A percentile compares a stretch with the other conserved stretches of the same genome.
Evolutionary conservation across 306 rosid species (phyloP).

Genomic region (Castanea sativa): DNA sequence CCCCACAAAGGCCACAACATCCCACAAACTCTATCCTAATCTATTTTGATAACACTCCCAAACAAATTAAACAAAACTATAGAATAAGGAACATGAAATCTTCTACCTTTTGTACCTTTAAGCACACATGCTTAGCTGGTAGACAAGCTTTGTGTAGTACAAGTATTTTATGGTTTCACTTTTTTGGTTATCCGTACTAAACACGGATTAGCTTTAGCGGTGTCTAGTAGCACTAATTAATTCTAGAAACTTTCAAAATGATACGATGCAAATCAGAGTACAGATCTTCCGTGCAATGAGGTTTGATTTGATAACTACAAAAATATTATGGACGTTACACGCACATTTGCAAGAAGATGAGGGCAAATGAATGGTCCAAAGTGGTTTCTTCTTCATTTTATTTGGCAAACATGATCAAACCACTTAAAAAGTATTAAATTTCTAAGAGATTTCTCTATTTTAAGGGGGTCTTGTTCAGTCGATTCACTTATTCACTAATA

Average conservation of each 20-base stretch:
- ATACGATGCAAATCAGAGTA: conserved; percentile 4
- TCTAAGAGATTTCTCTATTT: too few relatives aligned
- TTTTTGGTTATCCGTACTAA: conserved; percentile 42
- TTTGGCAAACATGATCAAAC: too few relatives aligned
- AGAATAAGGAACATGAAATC: conserved; percentile 33
- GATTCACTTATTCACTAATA: too few relatives aligned
- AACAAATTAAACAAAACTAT: conserved; percentile 5
- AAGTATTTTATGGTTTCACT: conserved; percentile 15
- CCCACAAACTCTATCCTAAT: conserved; percentile 47
- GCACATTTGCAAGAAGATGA: conserved; percentile 17
- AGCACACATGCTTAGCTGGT: conserved; percentile 51
- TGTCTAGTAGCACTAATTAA: conserved; percentile 17
- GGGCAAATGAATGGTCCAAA: background rate
- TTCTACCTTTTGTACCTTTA: conserved; percentile 16
- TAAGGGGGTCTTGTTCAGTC: too few relatives aligned
- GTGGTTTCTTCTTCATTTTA: too few relatives aligned
- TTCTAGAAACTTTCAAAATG: conserved; percentile 6
- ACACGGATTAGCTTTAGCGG: conserved; percentile 35
- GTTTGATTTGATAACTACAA: background rate
- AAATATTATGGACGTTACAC: background rate
- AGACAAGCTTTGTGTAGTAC: conserved; percentile 20
- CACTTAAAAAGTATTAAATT: too few relatives aligned
- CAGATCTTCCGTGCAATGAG: conserved; percentile 14
- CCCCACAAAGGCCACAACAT: conserved; percentile 59
- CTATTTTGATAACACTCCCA: conserved; percentile 45